Base-by-base conservation (phyloP, 2,329 filamentous ascomycete species). In the Colletotrichum musae region DNA sequence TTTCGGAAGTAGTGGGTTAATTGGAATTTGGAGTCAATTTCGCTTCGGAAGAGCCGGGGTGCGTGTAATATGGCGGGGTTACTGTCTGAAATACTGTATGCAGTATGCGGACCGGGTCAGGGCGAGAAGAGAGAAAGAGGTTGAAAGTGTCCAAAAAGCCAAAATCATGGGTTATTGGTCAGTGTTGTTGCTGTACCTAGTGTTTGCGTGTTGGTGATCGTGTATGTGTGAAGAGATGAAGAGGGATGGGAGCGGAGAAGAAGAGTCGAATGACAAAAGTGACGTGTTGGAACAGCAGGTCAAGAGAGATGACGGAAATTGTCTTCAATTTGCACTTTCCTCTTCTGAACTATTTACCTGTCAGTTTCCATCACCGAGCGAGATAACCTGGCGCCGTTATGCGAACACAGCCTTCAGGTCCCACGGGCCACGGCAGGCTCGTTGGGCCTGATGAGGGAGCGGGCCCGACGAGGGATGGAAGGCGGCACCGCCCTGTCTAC, bases 261-360 rank as follows among this genome's bases (percentile, higher is more conserved):
- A 47, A 52, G 47, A 52, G 43, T 18, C 48, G 32, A 60, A 51
- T 12, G 18, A 16, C 47, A 32, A 54, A 15, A 28, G 16, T 45
- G 39, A 47, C 28, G 60, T 60, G 32, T 48, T 21, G 39, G 59
- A 28, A 43, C 32, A 45, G 18, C 48, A 36, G 32, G 32, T 36
- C 26, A 50, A 60, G 47, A 45, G 48, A 9, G 16, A 61, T 13
- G 48, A 32, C 41, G 54, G 66, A 65, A 66, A 66, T 69, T 66
- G 66, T 47, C 32, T 54, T 66, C 66, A 59, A 69, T 59, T 58
- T 59, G 66, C 32, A 56, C 66, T 43, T 66, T 66, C 54, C 66
- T 24, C 41, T 67, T n/a, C 39, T 18, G 43, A 57, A 43, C 43
- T 65, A 59, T 36, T 36, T 36, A 6, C 53, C 48, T 43, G 61